Evolutionary conservation across 805 yeast genomes (phyloP).

Genomic region (Yamadazyma paraphyllophila): DNA sequence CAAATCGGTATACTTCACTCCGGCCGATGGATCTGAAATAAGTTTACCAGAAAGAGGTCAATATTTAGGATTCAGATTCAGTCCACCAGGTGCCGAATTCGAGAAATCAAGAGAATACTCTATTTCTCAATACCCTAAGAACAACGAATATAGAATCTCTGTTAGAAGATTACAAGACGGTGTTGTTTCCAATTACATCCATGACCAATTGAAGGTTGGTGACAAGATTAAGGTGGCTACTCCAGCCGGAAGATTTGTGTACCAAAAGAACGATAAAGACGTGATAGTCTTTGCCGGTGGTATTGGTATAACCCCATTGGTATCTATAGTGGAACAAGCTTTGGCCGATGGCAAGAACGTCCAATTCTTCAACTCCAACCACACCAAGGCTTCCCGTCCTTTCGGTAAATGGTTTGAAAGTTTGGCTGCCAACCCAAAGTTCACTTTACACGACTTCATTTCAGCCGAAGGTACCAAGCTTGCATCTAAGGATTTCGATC

Average conservation of each 20-base stretch:
- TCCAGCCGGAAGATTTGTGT: slow-evolving; percentile 56
- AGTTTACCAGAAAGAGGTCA: slow-evolving; percentile 43
- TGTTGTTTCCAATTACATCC: slow-evolving; percentile 48
- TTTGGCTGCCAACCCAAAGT: not conserved
- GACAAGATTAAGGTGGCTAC: slow-evolving; percentile 50
- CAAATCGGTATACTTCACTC: slow-evolving; percentile 49
- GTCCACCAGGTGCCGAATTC: slow-evolving; percentile 32
- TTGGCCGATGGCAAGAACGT: slow-evolving; percentile 29
- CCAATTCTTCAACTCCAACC: slow-evolving; percentile 34
- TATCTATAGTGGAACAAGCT: slow-evolving; percentile 49
- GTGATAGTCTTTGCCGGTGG: slow-evolving; percentile 56
- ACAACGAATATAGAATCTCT: slow-evolving; percentile 53
- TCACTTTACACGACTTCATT: not conserved
- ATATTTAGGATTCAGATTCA: slow-evolving; percentile 38
- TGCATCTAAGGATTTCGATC: not conserved
- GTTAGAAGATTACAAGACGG: slow-evolving; percentile 52
- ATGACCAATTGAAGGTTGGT: slow-evolving; percentile 46
- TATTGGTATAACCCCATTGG: slow-evolving; percentile 64
- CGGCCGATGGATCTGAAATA: slow-evolving; percentile 35
- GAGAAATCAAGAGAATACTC: slow-evolving; percentile 61
- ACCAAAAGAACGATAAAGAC: slow-evolving; percentile 23
- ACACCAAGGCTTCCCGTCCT: slow-evolving; percentile 19
- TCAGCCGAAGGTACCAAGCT: not conserved
- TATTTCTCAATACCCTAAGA: slow-evolving; percentile 37
- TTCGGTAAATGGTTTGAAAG: slow-evolving; percentile 21